Percentiles rank a stretch among this genome's conserved stretches.
These are phyloP conservation scores for Raphidocelis subcapitata DNA, from an alignment of 139 green algal genomes.

Conservation along the genomic window DNA sequence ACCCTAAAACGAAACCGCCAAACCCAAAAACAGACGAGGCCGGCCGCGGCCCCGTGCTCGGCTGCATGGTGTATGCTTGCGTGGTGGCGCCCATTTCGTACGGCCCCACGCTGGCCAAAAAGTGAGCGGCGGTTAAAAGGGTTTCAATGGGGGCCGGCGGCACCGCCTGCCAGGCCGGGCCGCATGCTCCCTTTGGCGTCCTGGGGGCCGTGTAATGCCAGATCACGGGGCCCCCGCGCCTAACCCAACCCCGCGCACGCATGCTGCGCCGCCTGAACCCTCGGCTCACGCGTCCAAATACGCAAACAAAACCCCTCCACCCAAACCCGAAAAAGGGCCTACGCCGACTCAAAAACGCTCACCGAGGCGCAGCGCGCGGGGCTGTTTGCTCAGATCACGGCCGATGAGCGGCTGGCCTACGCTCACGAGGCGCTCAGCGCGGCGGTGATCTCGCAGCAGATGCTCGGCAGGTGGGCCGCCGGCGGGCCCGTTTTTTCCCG, in stretches of 20 bases:
- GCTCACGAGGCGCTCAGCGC: conserved; percentile 68
- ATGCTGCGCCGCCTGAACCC: too few species aligned
- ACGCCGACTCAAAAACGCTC: too few species aligned
- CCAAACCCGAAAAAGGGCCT: too few species aligned
- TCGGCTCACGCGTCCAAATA: too few species aligned
- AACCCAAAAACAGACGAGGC: too few species aligned
- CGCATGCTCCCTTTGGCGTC: too few species aligned
- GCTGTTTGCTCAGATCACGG: too few species aligned
- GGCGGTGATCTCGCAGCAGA: conserved; percentile 62
- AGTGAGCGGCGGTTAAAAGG: conserved; percentile 27
- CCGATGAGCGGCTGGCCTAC: conserved; percentile 56
- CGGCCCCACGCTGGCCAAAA: conserved; percentile 31
- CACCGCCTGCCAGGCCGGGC: too few species aligned
- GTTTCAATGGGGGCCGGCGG: too few species aligned
- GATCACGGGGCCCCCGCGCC: neutral
- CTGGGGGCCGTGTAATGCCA: neutral
- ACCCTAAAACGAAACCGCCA: too few species aligned
- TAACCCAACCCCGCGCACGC: neutral
- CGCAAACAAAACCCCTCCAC: too few species aligned
- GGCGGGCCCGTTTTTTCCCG: neutral
- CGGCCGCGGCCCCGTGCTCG: conserved; percentile 85
- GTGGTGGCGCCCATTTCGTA: conserved; percentile 39
- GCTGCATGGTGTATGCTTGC: conserved; percentile 86
- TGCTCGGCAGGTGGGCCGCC: conserved; percentile 55
- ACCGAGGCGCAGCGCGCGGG: too few species aligned